A percentile compares a stretch with the other conserved stretches of the same genome.
Conservation (phyloP, 495 filamentous ascomycete species). For the Tuber brumale region DNA sequence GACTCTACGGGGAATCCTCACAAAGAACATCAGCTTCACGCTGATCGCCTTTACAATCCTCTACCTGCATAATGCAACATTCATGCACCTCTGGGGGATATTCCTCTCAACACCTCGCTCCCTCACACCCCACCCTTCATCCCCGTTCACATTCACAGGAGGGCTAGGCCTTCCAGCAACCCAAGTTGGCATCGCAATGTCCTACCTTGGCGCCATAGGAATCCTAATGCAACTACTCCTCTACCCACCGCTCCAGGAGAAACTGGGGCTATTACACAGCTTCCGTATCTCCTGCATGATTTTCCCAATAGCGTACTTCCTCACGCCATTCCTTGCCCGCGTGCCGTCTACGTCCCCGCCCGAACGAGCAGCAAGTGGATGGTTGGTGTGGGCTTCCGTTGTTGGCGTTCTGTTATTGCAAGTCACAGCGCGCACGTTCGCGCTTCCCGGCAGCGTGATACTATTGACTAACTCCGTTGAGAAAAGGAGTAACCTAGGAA, state of each 20-base stretch:
- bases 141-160: slow-evolving; percentile 59
- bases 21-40: slow-evolving; percentile 55
- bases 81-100: slow-evolving; percentile 64
- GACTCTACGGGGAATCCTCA: slow-evolving; percentile 56
- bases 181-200: slow-evolving; percentile 62
- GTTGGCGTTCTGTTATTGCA: slow-evolving; percentile 58
- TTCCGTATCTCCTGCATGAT: slow-evolving; percentile 56
- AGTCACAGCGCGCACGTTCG: slow-evolving; percentile 66
- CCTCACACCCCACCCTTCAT: slow-evolving; percentile 44
- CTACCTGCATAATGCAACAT: slow-evolving; percentile 65
- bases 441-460: slow-evolving; percentile 60
- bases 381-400: slow-evolving; percentile 54
- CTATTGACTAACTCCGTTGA: slow-evolving; percentile 65
- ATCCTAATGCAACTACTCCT: slow-evolving; percentile 62
- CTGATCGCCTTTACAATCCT: slow-evolving; percentile 60
- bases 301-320: slow-evolving; percentile 60
- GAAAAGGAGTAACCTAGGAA: slow-evolving; percentile 56
- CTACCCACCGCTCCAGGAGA: slow-evolving; percentile 57
- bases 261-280: slow-evolving; percentile 56
- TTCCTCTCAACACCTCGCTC: slow-evolving; percentile 62
- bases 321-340: slow-evolving; percentile 61
- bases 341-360: slow-evolving; percentile 47
- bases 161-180: slow-evolving; percentile 61
- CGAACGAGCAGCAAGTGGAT: slow-evolving; percentile 36
- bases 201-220: slow-evolving; percentile 61